These are phyloP conservation scores for Rhizoctonia solani DNA, from an alignment of 1,284 basidiomycete species.

Conservation along the genomic window DNA sequence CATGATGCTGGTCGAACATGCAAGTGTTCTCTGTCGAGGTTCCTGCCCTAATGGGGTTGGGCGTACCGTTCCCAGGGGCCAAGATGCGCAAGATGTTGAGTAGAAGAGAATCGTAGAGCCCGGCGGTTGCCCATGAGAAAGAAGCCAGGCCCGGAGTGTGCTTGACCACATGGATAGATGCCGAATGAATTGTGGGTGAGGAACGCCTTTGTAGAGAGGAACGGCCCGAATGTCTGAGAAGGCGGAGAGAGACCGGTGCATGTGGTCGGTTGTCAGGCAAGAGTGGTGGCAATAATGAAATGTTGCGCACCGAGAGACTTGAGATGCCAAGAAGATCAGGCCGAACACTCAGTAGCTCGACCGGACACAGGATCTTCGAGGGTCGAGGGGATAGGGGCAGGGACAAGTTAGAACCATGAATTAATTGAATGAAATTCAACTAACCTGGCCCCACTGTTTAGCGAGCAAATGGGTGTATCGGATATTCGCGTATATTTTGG, in stretches of 20 bases:
- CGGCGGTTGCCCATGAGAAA: constrained; percentile 20
- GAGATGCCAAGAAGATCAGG: constrained; percentile 24
- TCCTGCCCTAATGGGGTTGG: no score
- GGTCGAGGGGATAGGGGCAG: neutral
- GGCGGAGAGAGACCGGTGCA: neutral
- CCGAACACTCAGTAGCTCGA: constrained; percentile 12
- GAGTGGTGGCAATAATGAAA: constrained; percentile 16
- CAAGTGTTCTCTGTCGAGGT: neutral
- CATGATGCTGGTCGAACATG: neutral
- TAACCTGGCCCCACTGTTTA: constrained; percentile 24
- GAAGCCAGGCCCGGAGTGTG: constrained; percentile 20
- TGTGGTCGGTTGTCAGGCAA: constrained; percentile 1
- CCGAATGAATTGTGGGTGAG: constrained; percentile 30
- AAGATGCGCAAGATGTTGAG: neutral
- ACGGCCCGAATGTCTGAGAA: constrained; percentile 25
- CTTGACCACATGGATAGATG: constrained; percentile 25
- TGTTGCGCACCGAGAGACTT: constrained; percentile 24
- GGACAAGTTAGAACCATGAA: neutral
- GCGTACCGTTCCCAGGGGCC: neutral
- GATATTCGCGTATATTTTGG: constrained; percentile 20
- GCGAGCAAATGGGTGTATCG: constrained; percentile 24
- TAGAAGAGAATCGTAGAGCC: neutral
- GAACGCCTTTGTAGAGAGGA: constrained; percentile 27
- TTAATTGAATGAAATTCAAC: neutral
- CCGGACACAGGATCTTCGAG: constrained; percentile 20